A percentile compares a stretch with the other conserved stretches of the same genome.
Evolutionary conservation across 2,329 filamentous ascomycete genomes (phyloP).

Genomic region (Alternaria arbusti): DNA sequence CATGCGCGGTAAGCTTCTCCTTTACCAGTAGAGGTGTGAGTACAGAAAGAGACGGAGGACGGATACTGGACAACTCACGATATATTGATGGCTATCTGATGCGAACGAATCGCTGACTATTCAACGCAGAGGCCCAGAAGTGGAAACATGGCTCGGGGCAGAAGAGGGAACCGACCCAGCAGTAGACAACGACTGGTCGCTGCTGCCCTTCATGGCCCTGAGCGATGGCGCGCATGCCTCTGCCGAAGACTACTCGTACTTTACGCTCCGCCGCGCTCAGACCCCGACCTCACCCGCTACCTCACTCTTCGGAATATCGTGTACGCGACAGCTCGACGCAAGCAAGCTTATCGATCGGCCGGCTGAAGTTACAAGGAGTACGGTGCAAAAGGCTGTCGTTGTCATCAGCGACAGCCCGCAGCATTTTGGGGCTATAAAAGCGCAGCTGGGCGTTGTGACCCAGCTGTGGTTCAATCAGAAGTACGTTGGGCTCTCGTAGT

Average conservation of each 20-base stretch:
- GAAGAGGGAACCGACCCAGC: constrained; percentile 79
- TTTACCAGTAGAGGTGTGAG: neutral
- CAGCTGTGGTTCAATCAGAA: constrained; percentile 95
- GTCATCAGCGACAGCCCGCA: constrained; percentile 92
- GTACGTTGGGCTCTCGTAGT: constrained; percentile 49
- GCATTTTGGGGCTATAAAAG: constrained; percentile 86
- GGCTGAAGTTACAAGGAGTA: constrained; percentile 91
- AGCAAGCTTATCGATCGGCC: constrained; percentile 77
- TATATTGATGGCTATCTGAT: neutral
- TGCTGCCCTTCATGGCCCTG: constrained; percentile 95
- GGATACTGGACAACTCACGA: neutral
- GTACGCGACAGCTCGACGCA: constrained; percentile 88
- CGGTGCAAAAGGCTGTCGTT: constrained; percentile 97
- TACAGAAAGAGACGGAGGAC: neutral
- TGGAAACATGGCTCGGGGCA: constrained; percentile 87
- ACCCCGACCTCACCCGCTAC: constrained; percentile 64
- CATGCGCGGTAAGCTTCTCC: constrained; percentile 52
- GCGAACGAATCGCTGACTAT: constrained; percentile 4
- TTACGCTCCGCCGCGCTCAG: constrained; percentile 75
- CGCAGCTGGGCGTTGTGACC: constrained; percentile 88
- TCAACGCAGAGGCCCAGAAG: constrained; percentile 76
- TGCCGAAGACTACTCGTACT: constrained; percentile 97
- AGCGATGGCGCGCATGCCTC: constrained; percentile 93
- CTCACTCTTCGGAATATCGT: constrained; percentile 94
- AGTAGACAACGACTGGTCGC: constrained; percentile 82